Conservation (phyloP, 1,139 yeast species). For the Entelexis paramagnoliae region DNA sequence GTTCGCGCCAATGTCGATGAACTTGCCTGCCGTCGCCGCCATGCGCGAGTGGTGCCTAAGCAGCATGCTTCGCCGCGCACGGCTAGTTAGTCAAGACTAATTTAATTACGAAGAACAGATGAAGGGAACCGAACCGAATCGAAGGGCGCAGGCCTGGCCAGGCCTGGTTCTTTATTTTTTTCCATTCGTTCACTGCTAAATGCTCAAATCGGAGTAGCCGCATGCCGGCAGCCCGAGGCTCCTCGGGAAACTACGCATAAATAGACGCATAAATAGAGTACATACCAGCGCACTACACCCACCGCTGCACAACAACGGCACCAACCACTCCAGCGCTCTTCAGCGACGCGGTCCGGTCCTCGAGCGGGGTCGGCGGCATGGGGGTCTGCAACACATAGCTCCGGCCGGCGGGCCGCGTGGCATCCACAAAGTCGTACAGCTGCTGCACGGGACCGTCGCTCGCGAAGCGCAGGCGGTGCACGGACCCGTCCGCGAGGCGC, state of each 20-base stretch:
- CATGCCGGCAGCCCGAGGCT: no score
- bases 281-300: conserved; percentile 33
- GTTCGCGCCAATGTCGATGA: conserved; percentile 55
- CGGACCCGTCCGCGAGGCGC: conserved; percentile 73
- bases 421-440: conserved; percentile 59
- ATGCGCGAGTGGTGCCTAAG: background rate
- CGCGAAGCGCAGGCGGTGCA: conserved; percentile 54
- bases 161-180: no score
- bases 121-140: no score
- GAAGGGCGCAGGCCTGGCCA: no score
- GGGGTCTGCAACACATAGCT: conserved; percentile 64
- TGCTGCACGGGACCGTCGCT: conserved; percentile 55
- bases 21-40: conserved; percentile 12
- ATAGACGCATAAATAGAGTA: background rate
- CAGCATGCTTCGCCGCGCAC: no score
- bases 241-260: no score
- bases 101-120: no score
- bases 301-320: conserved; percentile 85
- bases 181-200: no score
- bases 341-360: conserved; percentile 46
- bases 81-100: no score
- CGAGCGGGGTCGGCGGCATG: conserved; percentile 72
- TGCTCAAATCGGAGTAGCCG: no score
- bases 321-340: conserved; percentile 69
- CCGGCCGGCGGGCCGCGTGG: conserved; percentile 37